phyloP scores from a whole-genome alignment of 768 basidiomycete genomes.

The Boletus subcaerulescens region DNA sequence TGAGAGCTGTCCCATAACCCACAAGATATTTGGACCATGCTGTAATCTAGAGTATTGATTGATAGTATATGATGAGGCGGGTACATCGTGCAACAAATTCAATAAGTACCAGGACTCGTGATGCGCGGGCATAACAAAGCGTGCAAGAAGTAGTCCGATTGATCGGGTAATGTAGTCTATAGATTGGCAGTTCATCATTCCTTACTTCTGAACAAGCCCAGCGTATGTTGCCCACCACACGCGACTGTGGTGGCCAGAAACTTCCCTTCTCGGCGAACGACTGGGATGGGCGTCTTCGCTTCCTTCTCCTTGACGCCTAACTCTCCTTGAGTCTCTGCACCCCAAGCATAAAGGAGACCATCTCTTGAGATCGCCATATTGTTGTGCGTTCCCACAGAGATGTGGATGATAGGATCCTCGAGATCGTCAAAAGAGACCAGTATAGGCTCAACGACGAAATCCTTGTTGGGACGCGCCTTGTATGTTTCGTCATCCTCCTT shows the following conservation, averaged over 20 bases:
- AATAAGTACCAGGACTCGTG: constrained; percentile 18
- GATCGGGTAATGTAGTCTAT: constrained; percentile 13
- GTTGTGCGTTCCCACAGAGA: constrained; percentile 70
- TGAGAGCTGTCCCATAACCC: constrained; percentile 20
- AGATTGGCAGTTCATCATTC: constrained; percentile 15
- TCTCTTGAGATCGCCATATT: constrained; percentile 65
- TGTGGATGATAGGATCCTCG: constrained; percentile 60
- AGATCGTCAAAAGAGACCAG: constrained; percentile 61
- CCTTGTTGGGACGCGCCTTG: constrained; percentile 48
- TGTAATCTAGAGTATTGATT: constrained; percentile 8
- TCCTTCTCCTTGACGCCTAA: constrained; percentile 63
- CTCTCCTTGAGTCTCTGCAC: constrained; percentile 75
- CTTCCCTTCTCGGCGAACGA: constrained; percentile 70
- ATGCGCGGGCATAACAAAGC: constrained; percentile 15
- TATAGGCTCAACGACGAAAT: constrained; percentile 65
- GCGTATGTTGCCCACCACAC: constrained; percentile 78
- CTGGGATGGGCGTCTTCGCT: constrained; percentile 58
- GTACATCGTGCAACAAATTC: constrained; percentile 16
- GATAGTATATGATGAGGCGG: constrained; percentile 13
- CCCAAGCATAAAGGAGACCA: constrained; percentile 75
- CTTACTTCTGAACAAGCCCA: constrained; percentile 71
- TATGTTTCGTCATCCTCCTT: constrained; percentile 64
- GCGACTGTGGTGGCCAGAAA: constrained; percentile 51
- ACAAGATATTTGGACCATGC: not conserved
- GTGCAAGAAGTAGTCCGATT: constrained; percentile 19